Base-by-base conservation (phyloP, 2,329 filamentous ascomycete genomes). In the Phialocephala subalpina region DNA sequence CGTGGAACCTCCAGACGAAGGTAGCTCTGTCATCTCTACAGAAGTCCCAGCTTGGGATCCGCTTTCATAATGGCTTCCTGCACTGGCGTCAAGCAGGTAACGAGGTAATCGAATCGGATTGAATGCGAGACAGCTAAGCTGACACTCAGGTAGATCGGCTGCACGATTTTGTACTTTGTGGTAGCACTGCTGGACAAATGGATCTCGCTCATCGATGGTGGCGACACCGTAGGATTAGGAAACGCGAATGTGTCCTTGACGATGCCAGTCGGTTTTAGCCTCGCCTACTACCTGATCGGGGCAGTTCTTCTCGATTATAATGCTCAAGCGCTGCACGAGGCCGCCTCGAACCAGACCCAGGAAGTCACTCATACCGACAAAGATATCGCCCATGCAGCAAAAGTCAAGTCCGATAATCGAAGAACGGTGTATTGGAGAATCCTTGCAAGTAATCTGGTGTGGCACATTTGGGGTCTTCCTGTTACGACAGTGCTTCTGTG, bases 1-100 rank as follows among this genome's bases (percentile, higher is more conserved):
- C 82, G 1, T 87, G 85, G 85, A 86, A 86, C 63, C 81, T 86
- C n/a, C 83, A 85, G 70, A 82, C 81, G 0, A 84, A 86, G 70
- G 84, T 85, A 1, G 85, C 83, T 9, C 74, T 86, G 25, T 82
- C 85, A 67, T 84, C 81, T 29, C 79, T 87, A 69, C 80, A 81
- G 45, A 83, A 83, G 65, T 81, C 83, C 2, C 83, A 86, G 66
- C 85, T 85, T 69, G 85, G 84, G 2, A 82, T 87, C 18, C 79
- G 82, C 29, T 77, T 86, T 18, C 85, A 87, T 73, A 87, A 84
- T 69, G 82, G 83, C 1, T 87, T 87, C 70, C 82, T 86, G 29
- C 84, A 86, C 67, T 87, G 84, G 83, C 82, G 85, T n/a, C 84
- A 84, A 65, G 83, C 84, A 6, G 83, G 82, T 42, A 80, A 84